These are phyloP conservation scores for Sugiyamaella chiloensis DNA, from an alignment of 805 yeast genomes.

Conservation along the genomic window DNA sequence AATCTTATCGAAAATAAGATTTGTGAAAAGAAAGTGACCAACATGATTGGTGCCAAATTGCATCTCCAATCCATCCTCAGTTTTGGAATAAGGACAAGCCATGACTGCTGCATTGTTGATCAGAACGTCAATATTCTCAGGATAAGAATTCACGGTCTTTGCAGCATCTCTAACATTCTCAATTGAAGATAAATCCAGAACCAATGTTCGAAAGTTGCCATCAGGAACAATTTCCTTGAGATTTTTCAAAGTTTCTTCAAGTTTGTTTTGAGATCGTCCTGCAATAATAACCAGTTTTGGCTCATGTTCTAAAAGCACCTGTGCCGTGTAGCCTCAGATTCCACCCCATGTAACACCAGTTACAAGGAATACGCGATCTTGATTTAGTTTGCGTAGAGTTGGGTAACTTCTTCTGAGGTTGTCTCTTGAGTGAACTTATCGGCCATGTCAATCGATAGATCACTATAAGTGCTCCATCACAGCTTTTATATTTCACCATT, in stretches of 20 bases:
- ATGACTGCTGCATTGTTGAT: conserved; percentile 78
- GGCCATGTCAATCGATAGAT: no score
- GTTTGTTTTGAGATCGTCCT: conserved; percentile 7
- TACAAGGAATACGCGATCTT: conserved; percentile 12
- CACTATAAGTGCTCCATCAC: no score
- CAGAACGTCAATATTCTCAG: conserved; percentile 49
- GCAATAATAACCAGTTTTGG: conserved; percentile 13
- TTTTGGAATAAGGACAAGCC: conserved; percentile 64
- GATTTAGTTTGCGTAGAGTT: conserved; percentile 10
- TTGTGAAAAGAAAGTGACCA: conserved; percentile 69
- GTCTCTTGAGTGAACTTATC: background rate
- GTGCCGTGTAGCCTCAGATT: conserved; percentile 18
- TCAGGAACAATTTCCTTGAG: conserved; percentile 13
- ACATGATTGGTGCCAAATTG: conserved; percentile 77
- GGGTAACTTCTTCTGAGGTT: conserved; percentile 9
- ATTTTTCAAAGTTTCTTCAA: conserved; percentile 10
- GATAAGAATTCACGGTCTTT: conserved; percentile 11
- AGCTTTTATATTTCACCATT: no score
- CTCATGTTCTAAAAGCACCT: conserved; percentile 9
- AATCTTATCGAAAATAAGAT: conserved; percentile 28
- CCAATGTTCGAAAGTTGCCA: conserved; percentile 10
- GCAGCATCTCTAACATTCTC: conserved; percentile 18
- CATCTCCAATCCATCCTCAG: conserved; percentile 70
- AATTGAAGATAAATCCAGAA: conserved; percentile 19
- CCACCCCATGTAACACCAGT: conserved; percentile 21